Evolutionary conservation across 768 basidiomycete genomes (phyloP), one percentile per base, ranked within the genome.

Genomic region (Psilocybe cyanescens): DNA sequence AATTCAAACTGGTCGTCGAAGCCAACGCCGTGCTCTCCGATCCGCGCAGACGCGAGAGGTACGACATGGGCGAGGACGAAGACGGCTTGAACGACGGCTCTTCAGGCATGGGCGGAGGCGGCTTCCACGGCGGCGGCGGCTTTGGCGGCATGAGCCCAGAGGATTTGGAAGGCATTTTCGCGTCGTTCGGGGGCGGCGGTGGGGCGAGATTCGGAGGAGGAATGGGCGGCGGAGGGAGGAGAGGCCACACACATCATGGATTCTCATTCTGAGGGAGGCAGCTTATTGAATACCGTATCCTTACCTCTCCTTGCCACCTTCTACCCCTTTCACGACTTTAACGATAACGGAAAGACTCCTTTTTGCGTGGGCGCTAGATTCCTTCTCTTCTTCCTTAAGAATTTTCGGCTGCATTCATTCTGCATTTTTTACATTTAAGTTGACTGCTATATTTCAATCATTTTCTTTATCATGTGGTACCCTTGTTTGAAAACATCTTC

Each of bases 1-100:
- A 93, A 67, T 99, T 99, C 85, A 97, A 98, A 75, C 82, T 94
- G 19, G 88, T 94, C 31, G 86, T 81, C 0, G 94, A 95, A 74
- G 92, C 93, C 2, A 82, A 95, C 63, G 83, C 86, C 7, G 89
- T 95, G 3, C 86, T 95, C 2, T 93, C 91, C 0, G 94, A 95
- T 66, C 83, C 92, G 1, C 79, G 77, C 9, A 79, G 88, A 47
- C 82, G 92, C 45, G 81, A 88, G 66, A 84, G 92, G 44, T 94
- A 94, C 66, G 92, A 94, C 72, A 69, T 86, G 72, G 92, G 92
- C 37, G 92, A 92, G 64, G 92, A 93, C 67, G 91, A 92, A 65
- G 91, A 93, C 60, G 89, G 87, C 19, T 73, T 78, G 73, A 81
- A 73, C 41, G 82, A 78, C 3, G 68, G 68, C 8, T 39, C 37